Base-by-base conservation (phyloP, 176 grass and related monocot species). In the Triticum timopheevii region DNA sequence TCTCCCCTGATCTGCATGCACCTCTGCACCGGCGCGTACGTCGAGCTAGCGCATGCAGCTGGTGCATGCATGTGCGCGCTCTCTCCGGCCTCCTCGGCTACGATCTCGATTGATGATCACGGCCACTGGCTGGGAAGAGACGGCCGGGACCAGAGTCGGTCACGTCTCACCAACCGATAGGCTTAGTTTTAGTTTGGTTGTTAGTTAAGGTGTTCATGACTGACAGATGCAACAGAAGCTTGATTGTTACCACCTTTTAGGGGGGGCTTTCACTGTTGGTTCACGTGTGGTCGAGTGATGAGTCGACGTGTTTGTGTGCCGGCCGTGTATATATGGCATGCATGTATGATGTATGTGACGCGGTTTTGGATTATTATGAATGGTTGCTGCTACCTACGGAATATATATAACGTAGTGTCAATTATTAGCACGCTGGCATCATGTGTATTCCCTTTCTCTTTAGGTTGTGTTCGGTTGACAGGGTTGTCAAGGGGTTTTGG, bases 101-200 rank as follows among this genome's bases (percentile, higher is more conserved):
- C 17, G 19, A 59, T 0, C 19, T 59, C 7, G 19, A 22, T 17
- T 8, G 22, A 8, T 22, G 8, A 59, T 59, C 54, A 59, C 19
- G 54, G 54, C 7, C 54, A 59, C 19, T 1, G 23, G 62, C n/a
- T 27, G 44, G 77, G 59, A 64, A 25, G 36, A 27, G 54, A 7
- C 36, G 15, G 77, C 15, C 38, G 61, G 61, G 61, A 62, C 78
- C 61, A 47, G 13, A 28, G 6, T 13, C 1, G 22, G 61, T 80
- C 36, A 66, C 78, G 78, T 81, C 79, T 81, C 25, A 67, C 62
- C 62, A 11, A 81, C 62, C 79, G 79, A 31, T 67, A 47, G 42
- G 8, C 24, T 22, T 80, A 22, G 61, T 80, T 80, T 80, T 66
- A 66, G 23, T 7, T 65, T 47, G 10, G 15, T 31, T 20, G 73